Percentiles rank a stretch among this genome's conserved stretches.
Conservation (phyloP, 768 basidiomycete genomes). For the Tricholoma saponaceum region DNA sequence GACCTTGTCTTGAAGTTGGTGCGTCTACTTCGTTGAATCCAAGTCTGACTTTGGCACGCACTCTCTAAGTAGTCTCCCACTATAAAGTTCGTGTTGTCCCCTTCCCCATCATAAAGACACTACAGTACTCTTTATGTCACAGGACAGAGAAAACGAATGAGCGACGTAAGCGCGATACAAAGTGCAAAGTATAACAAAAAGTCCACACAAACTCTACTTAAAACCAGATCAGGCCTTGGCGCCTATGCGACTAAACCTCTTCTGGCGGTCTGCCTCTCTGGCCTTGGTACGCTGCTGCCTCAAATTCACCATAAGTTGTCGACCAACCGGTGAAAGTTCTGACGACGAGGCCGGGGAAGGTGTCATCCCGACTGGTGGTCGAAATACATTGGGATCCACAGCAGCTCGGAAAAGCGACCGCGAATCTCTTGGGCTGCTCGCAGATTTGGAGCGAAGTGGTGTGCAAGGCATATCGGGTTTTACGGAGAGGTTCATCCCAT, state of each 20-base stretch:
- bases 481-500: slow-evolving; percentile 30
- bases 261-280: slow-evolving; percentile 30
- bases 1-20: too few relatives aligned
- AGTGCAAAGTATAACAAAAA: background rate
- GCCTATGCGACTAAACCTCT: background rate
- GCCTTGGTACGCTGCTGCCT: slow-evolving; percentile 43
- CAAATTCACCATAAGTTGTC: slow-evolving; percentile 63
- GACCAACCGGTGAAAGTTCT: slow-evolving; percentile 67
- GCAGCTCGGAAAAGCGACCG: slow-evolving; percentile 33
- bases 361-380: slow-evolving; percentile 35
- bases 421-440: slow-evolving; percentile 12
- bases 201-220: background rate
- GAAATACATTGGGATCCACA: slow-evolving; percentile 42
- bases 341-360: slow-evolving; percentile 70
- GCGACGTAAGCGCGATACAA: too few relatives aligned
- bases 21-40: too few relatives aligned
- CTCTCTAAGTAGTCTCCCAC: too few relatives aligned
- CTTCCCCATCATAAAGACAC: too few relatives aligned
- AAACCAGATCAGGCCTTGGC: background rate
- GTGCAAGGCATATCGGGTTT: slow-evolving; percentile 39
- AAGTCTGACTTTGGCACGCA: too few relatives aligned
- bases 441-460: slow-evolving; percentile 36
- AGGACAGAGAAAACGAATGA: too few relatives aligned
- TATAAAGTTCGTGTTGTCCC: too few relatives aligned
- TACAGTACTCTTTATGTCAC: too few relatives aligned